Base-by-base conservation (phyloP, 2,329 filamentous ascomycete genomes). In the Diaporthe eres region DNA sequence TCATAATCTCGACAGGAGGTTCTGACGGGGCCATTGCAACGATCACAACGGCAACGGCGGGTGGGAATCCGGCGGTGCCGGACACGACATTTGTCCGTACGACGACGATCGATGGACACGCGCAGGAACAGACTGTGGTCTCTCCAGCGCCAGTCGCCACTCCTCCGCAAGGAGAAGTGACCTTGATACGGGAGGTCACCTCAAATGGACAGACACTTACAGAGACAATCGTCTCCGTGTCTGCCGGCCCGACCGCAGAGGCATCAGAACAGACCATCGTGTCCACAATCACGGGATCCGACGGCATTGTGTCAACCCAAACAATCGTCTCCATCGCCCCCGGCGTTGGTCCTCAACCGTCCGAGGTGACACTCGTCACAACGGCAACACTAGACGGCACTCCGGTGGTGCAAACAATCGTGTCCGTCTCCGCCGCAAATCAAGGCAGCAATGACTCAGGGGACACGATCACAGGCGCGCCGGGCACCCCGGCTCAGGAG, bases 81-180 rank as follows among this genome's bases (percentile, higher is more conserved):
- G 65, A 28, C 34, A 68, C 47, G 2, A 68, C 65, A 6, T 68
- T 68, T 28, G 65, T 68, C 47, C 47, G 47, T 17, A 68, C 65
- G 22, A 68, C 47, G 1, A 53, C 47, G 1, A 37, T 68, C 22
- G 19, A 53, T 5, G 65, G 65, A 7, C 65, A 68, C 39, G 65
- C 44, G 6, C 44, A 68, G 47, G 65, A 68, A 42, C 65, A 68
- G 13, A 68, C 63, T 25, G 63, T 68, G 7, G 22, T 51, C 22
- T 53, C 63, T 0, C 63, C 63, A 19, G 63, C 22, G 31, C 47
- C 63, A 13, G 17, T 39, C 19, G 44, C 63, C 12, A 51, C 4
- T 17, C 44, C 44, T 12, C 44, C 63, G 7, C 63, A 22, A 4
- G 63, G 44, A 51, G 63, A 68, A 7, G 63, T 68, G 22, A 68